Percentiles rank a stretch among this genome's conserved stretches.
Evolutionary conservation across 768 basidiomycete genomes (phyloP).

Genomic region (Podaxis sp.): DNA sequence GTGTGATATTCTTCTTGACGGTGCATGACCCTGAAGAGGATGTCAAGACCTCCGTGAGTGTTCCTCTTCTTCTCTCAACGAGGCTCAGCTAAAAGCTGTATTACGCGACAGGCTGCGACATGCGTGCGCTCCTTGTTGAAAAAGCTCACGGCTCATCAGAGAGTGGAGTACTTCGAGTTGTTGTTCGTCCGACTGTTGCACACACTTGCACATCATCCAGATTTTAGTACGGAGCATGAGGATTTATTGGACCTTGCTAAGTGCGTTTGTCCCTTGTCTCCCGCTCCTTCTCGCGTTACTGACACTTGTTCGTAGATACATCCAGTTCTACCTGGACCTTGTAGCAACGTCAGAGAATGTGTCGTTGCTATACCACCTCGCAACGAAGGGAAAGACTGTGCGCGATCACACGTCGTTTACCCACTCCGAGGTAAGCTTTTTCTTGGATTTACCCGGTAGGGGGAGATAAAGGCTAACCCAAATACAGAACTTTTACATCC

Average conservation of each 20-base stretch:
- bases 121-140: conserved; percentile 53
- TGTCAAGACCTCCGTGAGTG: conserved; percentile 61
- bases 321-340: conserved; percentile 83
- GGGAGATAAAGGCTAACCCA: not conserved
- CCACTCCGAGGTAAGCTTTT: conserved; percentile 61
- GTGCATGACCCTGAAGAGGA: conserved; percentile 91
- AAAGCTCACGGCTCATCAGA: conserved; percentile 51
- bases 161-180: conserved; percentile 72
- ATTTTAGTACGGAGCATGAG: conserved; percentile 70
- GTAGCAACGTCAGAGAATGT: conserved; percentile 81
- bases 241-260: conserved; percentile 78
- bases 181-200: conserved; percentile 86
- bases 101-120: conserved; percentile 45
- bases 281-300: conserved; percentile 2
- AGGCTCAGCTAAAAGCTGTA: not conserved
- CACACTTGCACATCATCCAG: conserved; percentile 91
- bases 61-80: not conserved
- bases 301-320: conserved; percentile 56
- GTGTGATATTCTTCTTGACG: conserved; percentile 83
- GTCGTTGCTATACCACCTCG: conserved; percentile 79
- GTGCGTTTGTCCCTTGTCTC: conserved; percentile 40
- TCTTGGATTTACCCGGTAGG: not conserved
- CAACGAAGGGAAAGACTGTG: conserved; percentile 83
- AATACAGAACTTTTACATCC: conserved; percentile 82
- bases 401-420: conserved; percentile 70